Base-by-base conservation (phyloP, 345 rosid species). In the Salix dunnii region DNA sequence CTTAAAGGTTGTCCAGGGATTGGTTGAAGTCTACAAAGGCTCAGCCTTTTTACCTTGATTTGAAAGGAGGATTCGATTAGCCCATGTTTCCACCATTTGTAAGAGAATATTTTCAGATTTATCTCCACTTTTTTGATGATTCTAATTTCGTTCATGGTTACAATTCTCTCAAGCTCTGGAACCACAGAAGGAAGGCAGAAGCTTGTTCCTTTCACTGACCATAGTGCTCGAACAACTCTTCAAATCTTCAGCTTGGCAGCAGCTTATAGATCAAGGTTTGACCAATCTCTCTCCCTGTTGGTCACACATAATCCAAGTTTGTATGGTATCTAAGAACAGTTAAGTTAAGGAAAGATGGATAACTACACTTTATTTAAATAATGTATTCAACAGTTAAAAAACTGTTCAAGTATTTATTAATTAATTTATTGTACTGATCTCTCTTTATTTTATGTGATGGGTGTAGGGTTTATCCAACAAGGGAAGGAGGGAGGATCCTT, bases 161-260 rank as follows among this genome's bases (percentile, higher is more conserved):
- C 17, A 13, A 30, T 43, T 71, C 23, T 70, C 27, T 68, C 28
- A 20, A 95, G 99, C 85, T 95, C 99, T 49, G 99, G 99, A 51
- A 95, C 99, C 63, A 93, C 99, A 20, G 97, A 93, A 61, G 97
- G 97, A 35, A 87, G 94, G 76, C 97, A 90, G 74, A 95, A 95
- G 79, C 85, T 84, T 68, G 89, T 93, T 23, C 99, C 99, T 9
- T 95, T 95, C 78, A 91, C 97, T 28, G 66, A 78, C 62, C 94
- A 95, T 66, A 93, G 92, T 76, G 83, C 97, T 9, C 85, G 83
- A 58, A 93, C 96, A 8, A 93, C 97, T 75, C 89, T 93, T 70
- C 88, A 93, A 84, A 89, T 89, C 75, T 90, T 89, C 74, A 88
- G 87, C 78, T 81, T 95, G 73, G 91, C 99, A 53, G 97, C 97